These are phyloP conservation scores for Cardiospermum halicacabum DNA, from an alignment of 345 rosid species.

Conservation along the genomic window DNA sequence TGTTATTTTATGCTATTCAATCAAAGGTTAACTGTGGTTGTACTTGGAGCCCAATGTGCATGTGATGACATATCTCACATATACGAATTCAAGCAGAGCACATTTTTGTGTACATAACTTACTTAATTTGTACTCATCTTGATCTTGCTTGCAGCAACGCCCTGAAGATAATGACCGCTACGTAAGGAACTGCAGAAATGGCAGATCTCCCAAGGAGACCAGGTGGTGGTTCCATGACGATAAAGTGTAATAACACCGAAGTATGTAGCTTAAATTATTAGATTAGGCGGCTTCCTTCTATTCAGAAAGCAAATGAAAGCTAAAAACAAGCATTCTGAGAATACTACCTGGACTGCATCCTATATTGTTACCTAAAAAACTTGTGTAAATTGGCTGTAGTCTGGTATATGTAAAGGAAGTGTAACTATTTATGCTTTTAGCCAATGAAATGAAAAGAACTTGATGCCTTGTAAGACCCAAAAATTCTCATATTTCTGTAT, in stretches of 20 bases:
- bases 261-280: conserved; percentile 22
- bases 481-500: neutral
- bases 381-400: conserved; percentile 24
- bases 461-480: conserved; percentile 2
- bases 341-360: conserved; percentile 18
- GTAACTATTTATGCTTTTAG: conserved; percentile 18
- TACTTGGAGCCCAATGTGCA: too few relatives aligned
- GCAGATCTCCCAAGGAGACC: conserved; percentile 98
- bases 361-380: conserved; percentile 9
- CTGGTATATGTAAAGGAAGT: conserved; percentile 23
- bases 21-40: too few relatives aligned
- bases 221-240: conserved; percentile 99
- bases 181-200: conserved; percentile 91
- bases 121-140: neutral
- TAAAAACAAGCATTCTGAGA: conserved; percentile 21
- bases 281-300: conserved; percentile 17
- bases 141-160: conserved; percentile 65
- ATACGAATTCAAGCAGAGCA: too few relatives aligned
- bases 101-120: neutral
- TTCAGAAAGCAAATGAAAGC: conserved; percentile 17
- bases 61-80: too few relatives aligned
- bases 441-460: neutral
- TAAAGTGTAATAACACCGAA: conserved; percentile 51
- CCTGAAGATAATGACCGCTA: conserved; percentile 97
- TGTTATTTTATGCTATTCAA: neutral